Percentiles rank a stretch among this genome's conserved stretches.
phyloP scores from a whole-genome alignment of 371 early-diverging fungal species.

The Rhizomucor miehei region DNA sequence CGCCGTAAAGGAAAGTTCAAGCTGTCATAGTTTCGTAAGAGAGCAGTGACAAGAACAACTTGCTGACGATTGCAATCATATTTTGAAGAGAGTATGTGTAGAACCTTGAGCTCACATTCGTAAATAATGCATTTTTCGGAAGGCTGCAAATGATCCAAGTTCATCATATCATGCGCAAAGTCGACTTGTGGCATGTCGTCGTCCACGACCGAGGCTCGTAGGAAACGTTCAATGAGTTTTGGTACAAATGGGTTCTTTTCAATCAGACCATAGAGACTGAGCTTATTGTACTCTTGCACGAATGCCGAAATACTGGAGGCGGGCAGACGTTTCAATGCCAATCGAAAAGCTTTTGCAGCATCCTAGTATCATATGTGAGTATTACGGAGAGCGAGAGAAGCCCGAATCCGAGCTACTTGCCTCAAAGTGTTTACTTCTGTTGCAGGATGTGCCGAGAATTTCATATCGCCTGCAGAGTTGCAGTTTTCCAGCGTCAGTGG shows the following conservation, averaged over 20 bases:
- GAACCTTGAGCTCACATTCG: slow-evolving; percentile 38
- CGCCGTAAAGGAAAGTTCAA: slow-evolving; percentile 35
- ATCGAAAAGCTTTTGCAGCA: slow-evolving; percentile 24
- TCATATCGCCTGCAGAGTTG: slow-evolving; percentile 47
- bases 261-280: slow-evolving; percentile 20
- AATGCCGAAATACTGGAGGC: slow-evolving; percentile 23
- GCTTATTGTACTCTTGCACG: slow-evolving; percentile 15
- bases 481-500: slow-evolving; percentile 20
- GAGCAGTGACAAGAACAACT: slow-evolving; percentile 15
- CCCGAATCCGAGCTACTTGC: slow-evolving; percentile 6
- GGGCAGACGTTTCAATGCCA: slow-evolving; percentile 31
- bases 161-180: slow-evolving; percentile 26
- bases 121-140: slow-evolving; percentile 24
- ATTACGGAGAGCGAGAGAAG: not conserved
- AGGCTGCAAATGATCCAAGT: slow-evolving; percentile 8
- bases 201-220: slow-evolving; percentile 28
- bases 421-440: slow-evolving; percentile 25
- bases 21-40: slow-evolving; percentile 24
- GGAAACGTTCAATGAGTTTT: slow-evolving; percentile 41
- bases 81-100: slow-evolving; percentile 21
- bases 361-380: slow-evolving; percentile 4
- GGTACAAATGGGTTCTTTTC: slow-evolving; percentile 27
- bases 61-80: slow-evolving; percentile 23
- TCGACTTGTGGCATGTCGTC: slow-evolving; percentile 13
- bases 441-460: slow-evolving; percentile 30